Conservation (phyloP, 2,329 filamentous ascomycete species). For the Aspergillus hortae region DNA sequence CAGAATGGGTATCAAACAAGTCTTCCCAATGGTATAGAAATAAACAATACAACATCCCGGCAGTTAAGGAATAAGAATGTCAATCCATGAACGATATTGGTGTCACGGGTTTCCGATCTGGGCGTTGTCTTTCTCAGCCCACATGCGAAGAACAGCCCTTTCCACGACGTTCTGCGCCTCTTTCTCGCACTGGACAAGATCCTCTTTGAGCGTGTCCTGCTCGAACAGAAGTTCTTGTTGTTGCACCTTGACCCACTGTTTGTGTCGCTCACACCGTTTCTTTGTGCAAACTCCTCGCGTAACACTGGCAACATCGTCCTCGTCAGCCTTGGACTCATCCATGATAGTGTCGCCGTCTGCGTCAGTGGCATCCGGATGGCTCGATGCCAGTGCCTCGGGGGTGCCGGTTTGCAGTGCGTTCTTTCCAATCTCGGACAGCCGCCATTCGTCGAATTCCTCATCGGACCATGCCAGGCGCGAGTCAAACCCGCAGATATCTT, state of each 20-base stretch:
- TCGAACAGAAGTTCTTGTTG: constrained; percentile 45
- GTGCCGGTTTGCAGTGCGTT: constrained; percentile 38
- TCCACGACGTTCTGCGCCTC: constrained; percentile 43
- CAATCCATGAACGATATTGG: not conserved
- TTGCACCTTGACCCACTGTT: constrained; percentile 46
- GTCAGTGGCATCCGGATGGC: constrained; percentile 22
- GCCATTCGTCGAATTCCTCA: constrained; percentile 48
- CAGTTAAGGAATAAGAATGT: not conserved
- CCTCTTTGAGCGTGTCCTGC: constrained; percentile 36
- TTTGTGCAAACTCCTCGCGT: constrained; percentile 44
- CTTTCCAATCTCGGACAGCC: constrained; percentile 35
- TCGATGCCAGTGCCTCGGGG: constrained; percentile 28
- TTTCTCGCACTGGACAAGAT: constrained; percentile 37
- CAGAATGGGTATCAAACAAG: constrained; percentile 26
- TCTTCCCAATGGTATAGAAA: constrained; percentile 1
- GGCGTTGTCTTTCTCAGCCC: constrained; percentile 32
- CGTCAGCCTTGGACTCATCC: constrained; percentile 25
- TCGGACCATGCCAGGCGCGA: constrained; percentile 46
- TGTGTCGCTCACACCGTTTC: constrained; percentile 47
- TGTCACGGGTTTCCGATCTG: constrained; percentile 15
- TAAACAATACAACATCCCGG: not conserved
- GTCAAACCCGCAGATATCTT: constrained; percentile 50
- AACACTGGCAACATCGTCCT: constrained; percentile 29
- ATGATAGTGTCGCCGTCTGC: constrained; percentile 35
- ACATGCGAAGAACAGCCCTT: constrained; percentile 41